phyloP scores from a whole-genome alignment of 176 grass and related monocot genomes.

The Areca catechu region DNA sequence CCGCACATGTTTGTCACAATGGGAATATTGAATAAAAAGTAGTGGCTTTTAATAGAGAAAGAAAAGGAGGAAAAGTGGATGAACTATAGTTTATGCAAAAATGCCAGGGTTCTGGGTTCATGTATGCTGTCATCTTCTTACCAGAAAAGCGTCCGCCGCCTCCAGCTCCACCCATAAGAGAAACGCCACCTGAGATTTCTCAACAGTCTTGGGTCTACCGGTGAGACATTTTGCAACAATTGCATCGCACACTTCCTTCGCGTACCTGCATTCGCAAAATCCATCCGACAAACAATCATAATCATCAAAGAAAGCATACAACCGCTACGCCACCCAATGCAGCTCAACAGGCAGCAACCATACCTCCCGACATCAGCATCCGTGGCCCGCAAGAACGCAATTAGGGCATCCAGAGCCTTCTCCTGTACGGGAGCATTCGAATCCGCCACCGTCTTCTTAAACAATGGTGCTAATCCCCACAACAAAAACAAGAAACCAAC shows the following conservation, averaged over 20 bases:
- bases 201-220: constrained; percentile 93
- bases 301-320: too few relatives aligned
- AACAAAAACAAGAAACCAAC: constrained; percentile 20
- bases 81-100: too few relatives aligned
- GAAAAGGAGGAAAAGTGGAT: too few relatives aligned
- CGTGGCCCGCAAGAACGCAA: constrained; percentile 76
- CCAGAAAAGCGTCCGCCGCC: constrained; percentile 78
- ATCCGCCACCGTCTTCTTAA: constrained; percentile 91
- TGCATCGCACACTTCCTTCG: constrained; percentile 89
- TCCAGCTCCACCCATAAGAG: constrained; percentile 94
- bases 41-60: too few relatives aligned
- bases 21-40: too few relatives aligned
- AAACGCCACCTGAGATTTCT: constrained; percentile 87
- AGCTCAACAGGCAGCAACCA: background rate
- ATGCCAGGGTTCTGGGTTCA: background rate
- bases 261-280: constrained; percentile 44
- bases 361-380: constrained; percentile 85
- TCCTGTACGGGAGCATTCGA: constrained; percentile 96
- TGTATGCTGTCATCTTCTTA: constrained; percentile 28
- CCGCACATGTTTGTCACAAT: too few relatives aligned
- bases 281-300: background rate
- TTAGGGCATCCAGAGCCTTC: constrained; percentile 86
- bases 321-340: too few relatives aligned
- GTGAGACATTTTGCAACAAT: constrained; percentile 93
- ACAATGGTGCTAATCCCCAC: constrained; percentile 59